A percentile compares a stretch with the other conserved stretches of the same genome.
phyloP scores from a whole-genome alignment of 2,329 filamentous ascomycete species.

The Pseudonectria buxi region DNA sequence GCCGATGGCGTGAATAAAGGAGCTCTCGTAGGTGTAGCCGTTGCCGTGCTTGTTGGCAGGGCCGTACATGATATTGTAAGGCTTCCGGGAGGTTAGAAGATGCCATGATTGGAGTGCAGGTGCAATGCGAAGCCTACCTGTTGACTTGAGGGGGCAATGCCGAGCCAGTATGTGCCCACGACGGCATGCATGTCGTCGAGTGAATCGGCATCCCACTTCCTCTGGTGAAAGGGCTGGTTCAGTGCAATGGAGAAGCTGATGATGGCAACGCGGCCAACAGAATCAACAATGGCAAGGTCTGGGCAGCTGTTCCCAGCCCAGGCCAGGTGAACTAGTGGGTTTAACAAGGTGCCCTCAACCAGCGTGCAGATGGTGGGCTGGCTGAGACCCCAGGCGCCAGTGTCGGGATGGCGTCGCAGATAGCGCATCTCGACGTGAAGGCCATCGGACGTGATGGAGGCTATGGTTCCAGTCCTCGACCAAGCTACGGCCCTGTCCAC shows the following conservation, averaged over 20 bases:
- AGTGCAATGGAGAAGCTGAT: slow-evolving; percentile 64
- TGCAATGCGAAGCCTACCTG: slow-evolving; percentile 22
- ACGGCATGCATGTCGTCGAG: slow-evolving; percentile 69
- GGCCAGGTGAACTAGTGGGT: slow-evolving; percentile 68
- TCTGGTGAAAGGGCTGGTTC: slow-evolving; percentile 60
- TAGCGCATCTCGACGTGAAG: slow-evolving; percentile 65
- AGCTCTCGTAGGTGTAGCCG: slow-evolving; percentile 64
- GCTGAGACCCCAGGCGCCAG: slow-evolving; percentile 70
- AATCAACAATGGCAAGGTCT: slow-evolving; percentile 79
- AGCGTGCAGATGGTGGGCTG: slow-evolving; percentile 60
- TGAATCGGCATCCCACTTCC: slow-evolving; percentile 59
- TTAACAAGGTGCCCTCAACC: slow-evolving; percentile 55
- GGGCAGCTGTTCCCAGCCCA: slow-evolving; percentile 69
- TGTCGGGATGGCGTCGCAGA: slow-evolving; percentile 59
- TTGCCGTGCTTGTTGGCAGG: slow-evolving; percentile 57
- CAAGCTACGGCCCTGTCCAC: slow-evolving; percentile 72
- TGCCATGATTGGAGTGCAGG: neutral
- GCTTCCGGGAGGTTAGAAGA: slow-evolving; percentile 9
- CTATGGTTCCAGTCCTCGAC: slow-evolving; percentile 83
- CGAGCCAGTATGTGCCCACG: slow-evolving; percentile 82
- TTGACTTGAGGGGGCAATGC: slow-evolving; percentile 43
- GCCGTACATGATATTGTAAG: slow-evolving; percentile 45
- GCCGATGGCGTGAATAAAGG: slow-evolving; percentile 57
- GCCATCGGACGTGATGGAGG: slow-evolving; percentile 69
- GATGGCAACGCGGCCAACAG: slow-evolving; percentile 69